These are phyloP conservation scores for Dictyostelium brefeldianum DNA, from an alignment of 78 protist genomes.

Conservation along the genomic window DNA sequence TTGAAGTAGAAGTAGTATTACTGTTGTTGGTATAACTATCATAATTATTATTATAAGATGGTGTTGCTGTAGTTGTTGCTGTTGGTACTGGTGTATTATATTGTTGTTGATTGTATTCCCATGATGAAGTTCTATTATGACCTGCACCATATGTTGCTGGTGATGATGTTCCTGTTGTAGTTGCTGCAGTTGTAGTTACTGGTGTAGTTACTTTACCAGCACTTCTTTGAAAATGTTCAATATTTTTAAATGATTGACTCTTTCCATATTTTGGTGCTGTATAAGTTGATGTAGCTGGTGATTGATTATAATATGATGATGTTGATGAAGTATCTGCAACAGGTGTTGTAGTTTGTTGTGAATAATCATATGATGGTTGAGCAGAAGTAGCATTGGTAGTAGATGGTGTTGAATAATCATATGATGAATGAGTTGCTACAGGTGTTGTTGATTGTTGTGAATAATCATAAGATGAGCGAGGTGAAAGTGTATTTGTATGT, in stretches of 20 bases:
- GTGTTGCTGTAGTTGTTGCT: neutral
- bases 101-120: constrained; percentile 2
- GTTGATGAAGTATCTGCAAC: neutral
- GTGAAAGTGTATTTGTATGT: neutral
- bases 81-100: neutral
- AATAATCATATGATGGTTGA: neutral
- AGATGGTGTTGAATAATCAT: neutral
- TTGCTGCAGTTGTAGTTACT: neutral
- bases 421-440: neutral
- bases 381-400: neutral
- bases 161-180: neutral
- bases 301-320: neutral
- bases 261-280: neutral
- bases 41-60: neutral
- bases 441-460: neutral
- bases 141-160: neutral
- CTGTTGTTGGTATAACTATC: constrained; percentile 21
- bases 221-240: neutral
- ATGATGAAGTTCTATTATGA: neutral
- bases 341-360: neutral
- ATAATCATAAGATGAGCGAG: neutral
- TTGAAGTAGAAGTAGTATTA: neutral
- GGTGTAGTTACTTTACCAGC: neutral
- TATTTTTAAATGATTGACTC: constrained; percentile 23
- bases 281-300: neutral